Base-by-base conservation (phyloP, 1,284 basidiomycete genomes). In the Kalmanozyma brasiliensis region DNA sequence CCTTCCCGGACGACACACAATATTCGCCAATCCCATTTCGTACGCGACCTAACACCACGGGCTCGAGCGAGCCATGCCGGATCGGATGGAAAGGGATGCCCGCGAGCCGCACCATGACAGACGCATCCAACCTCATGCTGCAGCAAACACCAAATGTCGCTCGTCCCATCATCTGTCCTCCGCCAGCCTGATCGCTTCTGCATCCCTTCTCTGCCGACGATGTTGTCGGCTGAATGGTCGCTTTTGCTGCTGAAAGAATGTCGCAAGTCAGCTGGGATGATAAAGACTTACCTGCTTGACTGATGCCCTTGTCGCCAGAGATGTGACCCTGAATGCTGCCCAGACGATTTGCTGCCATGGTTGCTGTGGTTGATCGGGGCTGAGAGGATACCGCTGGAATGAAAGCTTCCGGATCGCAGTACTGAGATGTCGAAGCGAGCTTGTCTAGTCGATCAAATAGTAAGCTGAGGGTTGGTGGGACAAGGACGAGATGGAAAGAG, bases 291-390 rank as follows among this genome's bases (percentile, higher is more conserved):
- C 72, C 72, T 61, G 63, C 57, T 33, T 67, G 56, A 32, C 52
- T 61, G 52, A 64, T 52, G 45, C 55, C 51, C 14, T 60, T 61
- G 24, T 49, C 48, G 5, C 53, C 65, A 34, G 69, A 60, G 34
- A 74, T 44, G 42, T 74, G 73, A 26, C 61, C 57, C 32, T 74
- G 57, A 34, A 74, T 74, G 58, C 55, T 72, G 45, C 46, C 60
- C 3, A 74, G 53, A 36, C 73, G 56, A 43, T 64, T 52, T 6
- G 69, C 56, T 9, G 69, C 69, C 69, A 72, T 72, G 38, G 10
- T 61, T 45, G 45, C 45, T 16, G 38, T 14, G 45, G 37, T 3
- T 17, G 9, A 13, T 11, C 20, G 6, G 4, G n/a, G 37, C 3
- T 17, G 9, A 13, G n/a, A 26, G 6, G 4, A 11, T 35, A 22